Conservation (phyloP, 2,329 filamentous ascomycete genomes). For the Talaromyces sp. region DNA sequence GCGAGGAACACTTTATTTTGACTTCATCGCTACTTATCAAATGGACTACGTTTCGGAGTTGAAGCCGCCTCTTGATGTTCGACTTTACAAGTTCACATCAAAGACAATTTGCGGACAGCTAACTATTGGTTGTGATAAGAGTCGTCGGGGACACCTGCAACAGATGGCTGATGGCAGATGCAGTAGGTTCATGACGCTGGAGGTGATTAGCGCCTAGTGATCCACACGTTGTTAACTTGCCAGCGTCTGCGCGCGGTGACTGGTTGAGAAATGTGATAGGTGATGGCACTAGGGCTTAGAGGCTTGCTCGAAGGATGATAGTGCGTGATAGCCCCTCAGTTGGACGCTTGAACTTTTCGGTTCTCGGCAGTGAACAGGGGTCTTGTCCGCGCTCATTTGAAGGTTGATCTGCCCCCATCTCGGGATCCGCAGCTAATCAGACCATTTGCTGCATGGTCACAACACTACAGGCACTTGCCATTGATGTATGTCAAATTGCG, state of each 20-base stretch:
- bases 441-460: background rate
- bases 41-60: background rate
- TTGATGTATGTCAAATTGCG: background rate
- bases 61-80: background rate
- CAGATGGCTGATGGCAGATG: background rate
- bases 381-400: background rate
- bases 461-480: background rate
- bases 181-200: background rate
- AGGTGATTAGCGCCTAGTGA: background rate
- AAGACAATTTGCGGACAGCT: background rate
- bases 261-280: slow-evolving; percentile 1
- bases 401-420: background rate
- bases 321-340: background rate
- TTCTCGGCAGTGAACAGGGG: slow-evolving; percentile 1
- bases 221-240: background rate
- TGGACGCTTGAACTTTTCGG: background rate
- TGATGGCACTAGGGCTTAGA: background rate
- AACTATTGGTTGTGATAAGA: background rate
- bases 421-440: background rate
- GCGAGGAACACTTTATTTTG: background rate
- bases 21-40: background rate
- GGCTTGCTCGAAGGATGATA: background rate
- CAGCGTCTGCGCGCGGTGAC: background rate
- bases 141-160: background rate
- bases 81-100: background rate